Evolutionary conservation across 2,329 filamentous ascomycete species (phyloP).

Genomic region (Xylaria sp.): DNA sequence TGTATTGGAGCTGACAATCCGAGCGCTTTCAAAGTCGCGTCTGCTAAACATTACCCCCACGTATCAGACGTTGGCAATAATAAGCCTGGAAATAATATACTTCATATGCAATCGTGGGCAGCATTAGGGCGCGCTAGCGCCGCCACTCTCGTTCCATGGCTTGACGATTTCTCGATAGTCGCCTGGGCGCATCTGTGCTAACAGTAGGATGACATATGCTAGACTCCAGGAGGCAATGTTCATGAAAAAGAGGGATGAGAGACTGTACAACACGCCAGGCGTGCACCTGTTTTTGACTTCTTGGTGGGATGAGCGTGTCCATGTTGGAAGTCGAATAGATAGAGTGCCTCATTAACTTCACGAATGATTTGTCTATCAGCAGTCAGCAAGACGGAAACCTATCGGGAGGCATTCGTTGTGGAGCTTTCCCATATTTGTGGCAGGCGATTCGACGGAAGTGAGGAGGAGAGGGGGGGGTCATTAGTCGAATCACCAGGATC

Average conservation of each 20-base stretch:
- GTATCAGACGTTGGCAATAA: neutral
- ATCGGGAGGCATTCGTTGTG: constrained; percentile 26
- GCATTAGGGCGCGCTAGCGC: constrained; percentile 3
- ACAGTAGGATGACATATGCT: constrained; percentile 10
- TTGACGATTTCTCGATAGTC: constrained; percentile 14
- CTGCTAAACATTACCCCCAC: neutral
- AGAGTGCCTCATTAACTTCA: constrained; percentile 8
- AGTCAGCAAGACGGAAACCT: constrained; percentile 19
- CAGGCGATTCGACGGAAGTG: constrained; percentile 11
- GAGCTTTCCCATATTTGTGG: constrained; percentile 12
- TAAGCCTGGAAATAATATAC: neutral
- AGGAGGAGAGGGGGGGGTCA: neutral
- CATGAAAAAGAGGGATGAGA: neutral
- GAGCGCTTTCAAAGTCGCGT: neutral
- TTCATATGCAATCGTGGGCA: neutral
- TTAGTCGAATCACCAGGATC: constrained; percentile 1
- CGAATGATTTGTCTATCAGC: constrained; percentile 21
- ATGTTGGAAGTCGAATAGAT: constrained; percentile 21
- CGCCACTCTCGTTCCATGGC: constrained; percentile 13
- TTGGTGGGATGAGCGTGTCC: constrained; percentile 28
- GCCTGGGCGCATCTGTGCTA: neutral
- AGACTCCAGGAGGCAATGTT: neutral
- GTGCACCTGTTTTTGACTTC: constrained; percentile 14
- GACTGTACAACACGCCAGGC: constrained; percentile 8
- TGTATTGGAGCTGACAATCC: neutral